A percentile compares a stretch with the other conserved stretches of the same genome.
phyloP scores from a whole-genome alignment of 2,329 filamentous ascomycete species.

The Botryotinia convoluta region DNA sequence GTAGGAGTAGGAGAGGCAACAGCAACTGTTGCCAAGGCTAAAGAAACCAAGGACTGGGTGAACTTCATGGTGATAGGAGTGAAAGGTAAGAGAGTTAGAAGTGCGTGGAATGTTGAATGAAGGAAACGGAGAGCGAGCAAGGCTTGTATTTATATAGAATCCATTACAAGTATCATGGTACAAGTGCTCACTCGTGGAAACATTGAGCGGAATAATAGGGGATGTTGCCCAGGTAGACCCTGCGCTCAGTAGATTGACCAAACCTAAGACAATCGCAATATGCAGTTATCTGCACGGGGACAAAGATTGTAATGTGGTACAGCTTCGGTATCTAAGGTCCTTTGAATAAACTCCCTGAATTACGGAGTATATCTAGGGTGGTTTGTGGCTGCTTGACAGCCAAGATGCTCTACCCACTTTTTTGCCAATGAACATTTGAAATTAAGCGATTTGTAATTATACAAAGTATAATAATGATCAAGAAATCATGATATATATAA shows the following conservation, averaged over 20 bases:
- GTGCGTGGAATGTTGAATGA: not conserved
- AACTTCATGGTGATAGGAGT: constrained; percentile 24
- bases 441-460: not conserved
- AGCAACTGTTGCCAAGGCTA: constrained; percentile 17
- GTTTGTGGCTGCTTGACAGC: not conserved
- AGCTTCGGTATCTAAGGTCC: not conserved
- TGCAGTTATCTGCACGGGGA: not conserved
- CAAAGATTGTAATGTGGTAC: not conserved
- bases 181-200: not conserved
- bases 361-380: not conserved
- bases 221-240: not conserved
- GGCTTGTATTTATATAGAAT: not conserved
- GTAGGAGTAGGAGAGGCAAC: constrained; percentile 25
- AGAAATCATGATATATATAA: not conserved
- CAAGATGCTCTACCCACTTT: constrained; percentile 1
- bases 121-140: not conserved
- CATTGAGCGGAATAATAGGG: not conserved
- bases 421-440: constrained; percentile 3
- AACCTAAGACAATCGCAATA: not conserved
- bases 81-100: not conserved
- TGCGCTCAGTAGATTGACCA: not conserved
- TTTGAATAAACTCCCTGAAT: not conserved
- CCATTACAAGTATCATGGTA: not conserved
- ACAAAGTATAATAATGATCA: not conserved
- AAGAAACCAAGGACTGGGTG: constrained; percentile 18